Base-by-base conservation (phyloP, 2,329 filamentous ascomycete species). In the Fusarium sp. region DNA sequence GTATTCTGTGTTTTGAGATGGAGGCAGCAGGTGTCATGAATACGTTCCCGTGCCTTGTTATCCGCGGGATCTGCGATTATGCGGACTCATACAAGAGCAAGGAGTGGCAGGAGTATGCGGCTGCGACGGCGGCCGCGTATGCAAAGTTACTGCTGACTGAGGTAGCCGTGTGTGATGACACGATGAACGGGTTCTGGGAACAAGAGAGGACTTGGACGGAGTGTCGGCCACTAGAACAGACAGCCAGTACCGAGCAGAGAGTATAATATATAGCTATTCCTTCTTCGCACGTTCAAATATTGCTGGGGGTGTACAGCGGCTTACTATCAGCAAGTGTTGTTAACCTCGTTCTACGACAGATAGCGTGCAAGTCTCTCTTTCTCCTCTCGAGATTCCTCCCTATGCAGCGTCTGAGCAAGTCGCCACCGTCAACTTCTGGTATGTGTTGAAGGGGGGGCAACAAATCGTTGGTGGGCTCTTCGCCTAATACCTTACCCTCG, bases 21-120 rank as follows among this genome's bases (percentile, higher is more conserved):
- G 79, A 80, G 30, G 78, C 72, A 0, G 79, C 79, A 1, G 79
- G 79, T 0, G 38, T 79, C 1, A 69, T 74, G 57, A 63, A 68
- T 4, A 68, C 63, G 1, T 68, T 81, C 8, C 78, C 77, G 0
- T 84, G 79, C 27, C 57, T 84, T 1, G 74, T 81, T 0, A 81
- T 85, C 17, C 77, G 81, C 3, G 82, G 82, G 0, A 81, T 84
- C 3, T 84, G 79, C 30, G 80, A 83, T 38, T 85, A 84, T 60
- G 78, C 80, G 1, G 83, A 85, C 63, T 79, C 75, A 0, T 80
- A 84, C 63, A 85, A 85, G 65, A 79, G 76, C 33, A 79, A 85
- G 6, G 22, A 32, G 12, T 84, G 82, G 83, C 80, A 82, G 27
- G 12, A 43, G 1, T 83, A 82, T 67, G 83, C 83, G 0, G 81